These are phyloP conservation scores for Ophiostoma sp. DNA, from an alignment of 2,329 filamentous ascomycete species.

Conservation along the genomic window DNA sequence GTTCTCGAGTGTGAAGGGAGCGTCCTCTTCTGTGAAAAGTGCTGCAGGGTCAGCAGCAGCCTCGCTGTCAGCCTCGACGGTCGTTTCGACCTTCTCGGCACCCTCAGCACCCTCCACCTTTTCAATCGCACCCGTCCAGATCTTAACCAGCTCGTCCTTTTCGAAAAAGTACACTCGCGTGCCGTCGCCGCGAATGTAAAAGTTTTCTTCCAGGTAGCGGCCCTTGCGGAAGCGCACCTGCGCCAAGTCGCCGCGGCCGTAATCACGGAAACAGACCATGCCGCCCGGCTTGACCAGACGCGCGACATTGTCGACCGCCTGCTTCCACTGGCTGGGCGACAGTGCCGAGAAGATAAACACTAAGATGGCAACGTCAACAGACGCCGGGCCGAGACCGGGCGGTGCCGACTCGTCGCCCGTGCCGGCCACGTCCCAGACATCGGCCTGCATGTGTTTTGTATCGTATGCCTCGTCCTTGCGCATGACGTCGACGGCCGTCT, in stretches of 20 bases:
- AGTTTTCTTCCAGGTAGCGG: conserved; percentile 91
- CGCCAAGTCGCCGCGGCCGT: conserved; percentile 90
- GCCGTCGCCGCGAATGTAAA: conserved; percentile 93
- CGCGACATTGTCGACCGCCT: conserved; percentile 78
- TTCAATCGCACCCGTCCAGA: conserved; percentile 63
- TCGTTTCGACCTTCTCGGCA: background rate
- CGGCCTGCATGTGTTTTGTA: conserved; percentile 68
- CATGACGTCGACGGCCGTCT: conserved; percentile 92
- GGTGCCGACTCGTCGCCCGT: conserved; percentile 60
- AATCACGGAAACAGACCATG: conserved; percentile 93
- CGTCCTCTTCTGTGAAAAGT: conserved; percentile 28
- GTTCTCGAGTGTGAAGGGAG: conserved; percentile 69
- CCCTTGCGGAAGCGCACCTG: conserved; percentile 98
- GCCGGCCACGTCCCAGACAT: conserved; percentile 89
- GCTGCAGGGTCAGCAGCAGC: conserved; percentile 7
- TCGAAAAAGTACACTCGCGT: conserved; percentile 98
- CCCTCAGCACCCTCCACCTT: background rate
- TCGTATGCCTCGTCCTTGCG: conserved; percentile 76
- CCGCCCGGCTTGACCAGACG: conserved; percentile 86
- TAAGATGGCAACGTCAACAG: conserved; percentile 87
- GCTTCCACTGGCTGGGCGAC: conserved; percentile 78
- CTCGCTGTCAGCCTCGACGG: conserved; percentile 27
- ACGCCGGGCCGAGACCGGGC: conserved; percentile 72
- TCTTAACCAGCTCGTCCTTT: conserved; percentile 72
- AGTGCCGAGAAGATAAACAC: conserved; percentile 98